Evolutionary conservation across 2,329 filamentous ascomycete genomes (phyloP).

Genomic region (Beauveria brongniartii): DNA sequence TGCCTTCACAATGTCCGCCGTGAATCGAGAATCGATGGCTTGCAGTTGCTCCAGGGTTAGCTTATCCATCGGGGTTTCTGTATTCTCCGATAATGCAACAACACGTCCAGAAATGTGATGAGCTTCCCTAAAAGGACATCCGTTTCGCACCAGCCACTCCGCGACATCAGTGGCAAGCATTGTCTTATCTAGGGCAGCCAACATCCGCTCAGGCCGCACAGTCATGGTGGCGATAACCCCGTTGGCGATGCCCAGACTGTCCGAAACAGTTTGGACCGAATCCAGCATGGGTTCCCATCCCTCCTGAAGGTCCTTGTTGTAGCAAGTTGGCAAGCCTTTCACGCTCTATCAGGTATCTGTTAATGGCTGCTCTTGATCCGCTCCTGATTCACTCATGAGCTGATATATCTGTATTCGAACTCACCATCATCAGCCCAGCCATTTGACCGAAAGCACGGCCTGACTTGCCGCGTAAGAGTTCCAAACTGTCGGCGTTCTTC

Average conservation of each 20-base stretch:
- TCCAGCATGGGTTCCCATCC: conserved; percentile 69
- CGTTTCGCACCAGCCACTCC: conserved; percentile 53
- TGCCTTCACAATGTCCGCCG: conserved; percentile 54
- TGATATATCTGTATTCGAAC: conserved; percentile 19
- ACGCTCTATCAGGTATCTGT: conserved; percentile 31
- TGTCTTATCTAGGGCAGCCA: conserved; percentile 59
- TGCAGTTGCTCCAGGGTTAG: conserved; percentile 59
- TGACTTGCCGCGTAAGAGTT: conserved; percentile 64
- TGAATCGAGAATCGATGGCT: conserved; percentile 58
- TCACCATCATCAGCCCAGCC: conserved; percentile 61
- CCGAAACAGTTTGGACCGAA: conserved; percentile 62
- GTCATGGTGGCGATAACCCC: conserved; percentile 62
- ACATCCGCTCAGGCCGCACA: conserved; percentile 62
- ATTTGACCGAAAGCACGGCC: conserved; percentile 74
- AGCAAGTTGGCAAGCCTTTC: conserved; percentile 59
- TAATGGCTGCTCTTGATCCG: conserved; percentile 22
- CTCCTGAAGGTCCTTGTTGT: conserved; percentile 75
- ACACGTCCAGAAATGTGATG: conserved; percentile 68
- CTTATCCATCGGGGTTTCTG: conserved; percentile 58
- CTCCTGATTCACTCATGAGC: conserved; percentile 16
- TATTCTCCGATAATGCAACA: conserved; percentile 61
- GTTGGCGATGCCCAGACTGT: conserved; percentile 67
- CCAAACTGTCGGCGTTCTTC: conserved; percentile 72
- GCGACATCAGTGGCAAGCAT: conserved; percentile 65
- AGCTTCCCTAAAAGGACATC: conserved; percentile 68